A percentile compares a stretch with the other conserved stretches of the same genome.
These are phyloP conservation scores for Hypoxylon sp. DNA, from an alignment of 2,329 filamentous ascomycete genomes.

Conservation along the genomic window DNA sequence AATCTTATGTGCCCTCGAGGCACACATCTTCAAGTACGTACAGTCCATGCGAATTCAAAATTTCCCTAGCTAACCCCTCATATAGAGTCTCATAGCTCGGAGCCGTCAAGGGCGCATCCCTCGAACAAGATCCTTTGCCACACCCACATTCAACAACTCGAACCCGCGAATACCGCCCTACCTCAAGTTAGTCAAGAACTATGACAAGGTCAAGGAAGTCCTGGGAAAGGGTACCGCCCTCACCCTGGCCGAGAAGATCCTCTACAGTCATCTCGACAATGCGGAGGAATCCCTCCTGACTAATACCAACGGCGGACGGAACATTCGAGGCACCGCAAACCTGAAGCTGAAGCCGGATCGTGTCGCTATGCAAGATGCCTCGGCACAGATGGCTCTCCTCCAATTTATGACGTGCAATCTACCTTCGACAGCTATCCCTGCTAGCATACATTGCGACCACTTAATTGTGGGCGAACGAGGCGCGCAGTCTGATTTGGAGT, in stretches of 20 bases:
- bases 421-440: conserved; percentile 89
- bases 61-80: conserved; percentile 16
- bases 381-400: conserved; percentile 96
- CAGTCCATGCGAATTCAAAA: neutral
- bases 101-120: conserved; percentile 46
- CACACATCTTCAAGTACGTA: conserved; percentile 52
- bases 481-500: conserved; percentile 85
- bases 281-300: conserved; percentile 88
- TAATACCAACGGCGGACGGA: conserved; percentile 85
- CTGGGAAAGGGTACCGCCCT: conserved; percentile 71
- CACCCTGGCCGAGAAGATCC: conserved; percentile 96
- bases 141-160: conserved; percentile 53
- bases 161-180: conserved; percentile 76
- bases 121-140: conserved; percentile 53
- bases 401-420: conserved; percentile 99
- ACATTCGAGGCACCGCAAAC: conserved; percentile 89
- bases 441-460: conserved; percentile 98
- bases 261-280: conserved; percentile 95
- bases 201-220: conserved; percentile 72
- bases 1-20: conserved; percentile 53
- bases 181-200: conserved; percentile 73
- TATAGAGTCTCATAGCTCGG: conserved; percentile 50
- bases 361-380: conserved; percentile 99
- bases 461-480: conserved; percentile 97
- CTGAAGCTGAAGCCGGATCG: conserved; percentile 97